Base-by-base conservation (phyloP, 1,139 yeast species). In the Lodderomyces beijingensis region DNA sequence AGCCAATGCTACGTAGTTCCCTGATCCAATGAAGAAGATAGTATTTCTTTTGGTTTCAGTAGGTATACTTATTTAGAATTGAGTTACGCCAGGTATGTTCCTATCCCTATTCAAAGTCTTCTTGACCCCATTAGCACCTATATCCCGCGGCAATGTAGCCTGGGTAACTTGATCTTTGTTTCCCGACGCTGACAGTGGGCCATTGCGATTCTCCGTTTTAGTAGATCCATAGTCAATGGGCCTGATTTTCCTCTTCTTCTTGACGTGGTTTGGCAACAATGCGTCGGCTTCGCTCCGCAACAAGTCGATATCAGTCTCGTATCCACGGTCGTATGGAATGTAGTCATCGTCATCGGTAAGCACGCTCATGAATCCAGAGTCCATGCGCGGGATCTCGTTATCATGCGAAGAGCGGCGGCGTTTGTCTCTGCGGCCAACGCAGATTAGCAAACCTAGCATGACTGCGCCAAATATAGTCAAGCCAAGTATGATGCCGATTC, bases 401-500 rank as follows among this genome's bases (percentile, higher is more conserved):
- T 30, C 46, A n/a, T 29, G 21, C 4, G 23, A 14, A 13, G n/a
- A 10, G 4, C 31, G 13, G 3, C n/a, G 26, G 24, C 36, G 12
- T 30, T 33, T 27, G 12, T 39, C 38, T 25, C 37, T 44, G 14
- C 40, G 41, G 12, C 64, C 59, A 6, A 62, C 46, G 36, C 57
- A 59, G 27, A 53, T 42, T 16, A 62, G 45, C 2, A 61, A 46
- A 1, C 54, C 49, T 19, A 59, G 41, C 46, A 62, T 47, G 1
- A 64, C 47, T 2, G 51, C 47, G 2, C 66, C 67, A 43, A 64
- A 61, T 7, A 62, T 37, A 3, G 75, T 47, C 27, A 77, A 59
- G 0, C 91, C 89, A 9, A 79, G 47, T 1, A 81, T 57, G 4
- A 81, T 59, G 4, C 91, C 93, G 16, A 81, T 55, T 1, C 81